A percentile compares a stretch with the other conserved stretches of the same genome.
Conservation (phyloP, 2,329 filamentous ascomycete species). For the Stagonosporopsis rhizophila region DNA sequence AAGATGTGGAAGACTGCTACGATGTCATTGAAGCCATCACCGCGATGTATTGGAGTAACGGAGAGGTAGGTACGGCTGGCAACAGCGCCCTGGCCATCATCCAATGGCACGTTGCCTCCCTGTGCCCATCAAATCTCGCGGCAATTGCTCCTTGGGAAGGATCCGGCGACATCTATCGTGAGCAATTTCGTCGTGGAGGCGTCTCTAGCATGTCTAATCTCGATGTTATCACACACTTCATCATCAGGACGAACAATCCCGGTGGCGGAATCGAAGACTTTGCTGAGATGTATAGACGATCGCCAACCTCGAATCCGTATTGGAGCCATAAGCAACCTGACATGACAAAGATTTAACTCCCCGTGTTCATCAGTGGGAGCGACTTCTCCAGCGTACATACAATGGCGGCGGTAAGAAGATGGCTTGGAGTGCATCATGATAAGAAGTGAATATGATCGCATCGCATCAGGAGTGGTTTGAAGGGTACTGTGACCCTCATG, state of each 20-base stretch:
- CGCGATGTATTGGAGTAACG: conserved; percentile 55
- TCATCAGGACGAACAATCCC: conserved; percentile 38
- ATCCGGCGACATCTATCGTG: conserved; percentile 56
- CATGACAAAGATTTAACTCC: conserved; percentile 29
- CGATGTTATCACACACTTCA: conserved; percentile 51
- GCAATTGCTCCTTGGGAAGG: conserved; percentile 59
- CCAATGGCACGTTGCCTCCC: conserved; percentile 54
- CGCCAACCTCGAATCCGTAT: conserved; percentile 34
- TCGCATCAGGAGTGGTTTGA: conserved; percentile 34
- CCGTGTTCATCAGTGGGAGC: conserved; percentile 28
- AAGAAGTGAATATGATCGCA: conserved; percentile 34
- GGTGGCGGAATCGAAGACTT: conserved; percentile 52
- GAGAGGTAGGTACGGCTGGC: conserved; percentile 53
- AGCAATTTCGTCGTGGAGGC: conserved; percentile 54
- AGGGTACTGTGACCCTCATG: conserved; percentile 20
- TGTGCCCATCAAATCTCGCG: conserved; percentile 52
- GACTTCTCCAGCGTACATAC: conserved; percentile 29
- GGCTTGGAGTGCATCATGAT: conserved; percentile 22
- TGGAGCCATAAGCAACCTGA: conserved; percentile 33
- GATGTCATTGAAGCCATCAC: conserved; percentile 56
- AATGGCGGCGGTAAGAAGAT: conserved; percentile 28
- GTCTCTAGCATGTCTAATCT: conserved; percentile 47
- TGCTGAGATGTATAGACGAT: conserved; percentile 52
- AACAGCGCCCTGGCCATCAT: conserved; percentile 54
- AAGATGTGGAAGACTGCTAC: conserved; percentile 57